A percentile compares a stretch with the other conserved stretches of the same genome.
Conservation (phyloP, 2,329 filamentous ascomycete species). For the Catunica adiposa region DNA sequence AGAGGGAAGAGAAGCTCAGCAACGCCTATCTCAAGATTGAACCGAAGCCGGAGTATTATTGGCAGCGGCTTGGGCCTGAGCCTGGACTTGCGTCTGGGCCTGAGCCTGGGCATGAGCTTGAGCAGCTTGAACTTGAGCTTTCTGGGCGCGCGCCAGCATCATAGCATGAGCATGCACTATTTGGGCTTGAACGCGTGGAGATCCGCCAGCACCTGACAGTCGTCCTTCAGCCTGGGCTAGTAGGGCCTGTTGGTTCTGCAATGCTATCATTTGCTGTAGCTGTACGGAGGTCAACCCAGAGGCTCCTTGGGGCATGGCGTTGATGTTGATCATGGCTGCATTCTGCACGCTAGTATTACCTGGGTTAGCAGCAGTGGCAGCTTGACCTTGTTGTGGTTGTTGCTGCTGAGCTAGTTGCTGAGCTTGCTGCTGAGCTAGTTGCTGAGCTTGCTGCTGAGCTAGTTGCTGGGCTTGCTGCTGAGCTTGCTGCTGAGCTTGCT, state of each 20-base stretch:
- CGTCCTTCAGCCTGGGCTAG: slow-evolving; percentile 17
- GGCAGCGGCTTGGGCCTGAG: slow-evolving; percentile 17
- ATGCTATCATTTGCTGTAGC: slow-evolving; percentile 5
- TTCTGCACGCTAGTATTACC: slow-evolving; percentile 17
- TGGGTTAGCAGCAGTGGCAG: background rate
- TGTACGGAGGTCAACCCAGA: background rate
- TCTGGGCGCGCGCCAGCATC: slow-evolving; percentile 7
- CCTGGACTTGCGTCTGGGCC: slow-evolving; percentile 12
- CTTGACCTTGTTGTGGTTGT: background rate
- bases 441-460: background rate
- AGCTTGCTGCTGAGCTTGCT: too few species aligned
- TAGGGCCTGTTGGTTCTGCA: slow-evolving; percentile 13
- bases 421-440: slow-evolving; percentile 7
- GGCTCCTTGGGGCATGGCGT: background rate
- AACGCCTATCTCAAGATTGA: background rate
- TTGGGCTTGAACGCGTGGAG: slow-evolving; percentile 12
- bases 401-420: slow-evolving; percentile 16
- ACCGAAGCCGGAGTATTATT: background rate
- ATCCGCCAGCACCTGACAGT: slow-evolving; percentile 5
- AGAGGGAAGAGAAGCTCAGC: background rate
- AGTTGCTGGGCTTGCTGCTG: slow-evolving; percentile 10
- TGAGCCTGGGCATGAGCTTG: slow-evolving; percentile 7
- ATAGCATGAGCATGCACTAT: slow-evolving; percentile 4
- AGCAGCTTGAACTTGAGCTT: slow-evolving; percentile 3
- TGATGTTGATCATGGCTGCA: background rate